Conservation (phyloP, 2,329 filamentous ascomycete genomes). For the Neurospora sp. region DNA sequence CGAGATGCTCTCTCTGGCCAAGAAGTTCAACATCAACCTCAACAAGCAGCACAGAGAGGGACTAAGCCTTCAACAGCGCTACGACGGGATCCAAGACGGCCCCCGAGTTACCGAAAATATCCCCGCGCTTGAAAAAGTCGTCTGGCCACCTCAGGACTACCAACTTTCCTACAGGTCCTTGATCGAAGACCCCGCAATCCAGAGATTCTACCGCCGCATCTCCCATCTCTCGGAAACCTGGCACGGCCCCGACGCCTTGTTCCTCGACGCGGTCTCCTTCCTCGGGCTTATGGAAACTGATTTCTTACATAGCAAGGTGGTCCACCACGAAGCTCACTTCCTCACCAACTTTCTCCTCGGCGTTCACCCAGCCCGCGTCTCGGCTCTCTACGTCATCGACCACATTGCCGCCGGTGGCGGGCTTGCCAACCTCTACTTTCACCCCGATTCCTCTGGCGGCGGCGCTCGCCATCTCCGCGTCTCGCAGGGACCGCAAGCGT, state of each 20-base stretch:
- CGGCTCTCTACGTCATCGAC: constrained; percentile 43
- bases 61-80: background rate
- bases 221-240: background rate
- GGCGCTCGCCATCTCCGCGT: constrained; percentile 40
- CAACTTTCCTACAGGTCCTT: background rate
- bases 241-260: constrained; percentile 1
- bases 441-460: constrained; percentile 41
- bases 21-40: constrained; percentile 31
- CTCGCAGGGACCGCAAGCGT: constrained; percentile 34
- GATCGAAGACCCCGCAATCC: background rate
- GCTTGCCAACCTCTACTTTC: constrained; percentile 42
- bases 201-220: background rate
- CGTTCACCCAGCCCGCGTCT: constrained; percentile 37
- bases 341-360: constrained; percentile 30
- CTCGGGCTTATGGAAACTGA: constrained; percentile 2
- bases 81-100: background rate
- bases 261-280: constrained; percentile 3
- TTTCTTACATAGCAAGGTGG: background rate
- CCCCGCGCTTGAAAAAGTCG: background rate
- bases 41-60: constrained; percentile 32
- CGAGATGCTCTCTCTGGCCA: constrained; percentile 31
- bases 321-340: constrained; percentile 1
- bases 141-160: background rate
- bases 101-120: background rate
- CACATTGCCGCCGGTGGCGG: constrained; percentile 45